phyloP scores from a whole-genome alignment of 1,284 basidiomycete species.

The Athelia sp. region DNA sequence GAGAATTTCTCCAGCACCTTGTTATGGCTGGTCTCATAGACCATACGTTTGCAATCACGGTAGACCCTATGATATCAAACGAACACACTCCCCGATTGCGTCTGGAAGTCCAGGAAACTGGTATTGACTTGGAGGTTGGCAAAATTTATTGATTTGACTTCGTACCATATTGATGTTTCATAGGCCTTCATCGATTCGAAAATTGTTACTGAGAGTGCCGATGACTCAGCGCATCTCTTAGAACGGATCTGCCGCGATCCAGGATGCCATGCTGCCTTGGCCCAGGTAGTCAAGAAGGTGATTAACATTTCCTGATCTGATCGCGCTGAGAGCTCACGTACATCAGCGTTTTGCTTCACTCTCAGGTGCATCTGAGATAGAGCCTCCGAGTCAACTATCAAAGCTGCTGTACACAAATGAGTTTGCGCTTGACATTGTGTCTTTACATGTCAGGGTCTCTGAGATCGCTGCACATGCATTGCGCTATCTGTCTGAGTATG shows the following conservation, averaged over 20 bases:
- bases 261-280: constrained; percentile 54
- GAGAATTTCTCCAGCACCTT: constrained; percentile 57
- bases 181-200: constrained; percentile 60
- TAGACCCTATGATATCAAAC: constrained; percentile 46
- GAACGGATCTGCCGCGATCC: constrained; percentile 58
- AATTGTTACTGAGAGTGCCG: constrained; percentile 49
- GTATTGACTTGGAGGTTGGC: constrained; percentile 49
- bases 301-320: constrained; percentile 1
- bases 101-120: constrained; percentile 53
- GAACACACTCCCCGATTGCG: constrained; percentile 44
- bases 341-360: constrained; percentile 50
- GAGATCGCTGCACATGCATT: constrained; percentile 58
- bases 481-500: constrained; percentile 63
- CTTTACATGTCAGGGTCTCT: constrained; percentile 61
- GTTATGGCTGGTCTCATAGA: constrained; percentile 52
- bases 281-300: constrained; percentile 56
- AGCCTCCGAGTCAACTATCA: constrained; percentile 61
- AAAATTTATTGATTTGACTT: background rate
- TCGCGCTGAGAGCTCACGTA: too few relatives aligned
- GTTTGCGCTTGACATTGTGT: constrained; percentile 58
- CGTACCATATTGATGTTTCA: constrained; percentile 2
- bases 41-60: constrained; percentile 38
- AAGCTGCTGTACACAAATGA: constrained; percentile 56
- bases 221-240: constrained; percentile 46
- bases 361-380: constrained; percentile 51